phyloP scores from a whole-genome alignment of 352 stramenopile species.

The Globisporangium middletonii region DNA sequence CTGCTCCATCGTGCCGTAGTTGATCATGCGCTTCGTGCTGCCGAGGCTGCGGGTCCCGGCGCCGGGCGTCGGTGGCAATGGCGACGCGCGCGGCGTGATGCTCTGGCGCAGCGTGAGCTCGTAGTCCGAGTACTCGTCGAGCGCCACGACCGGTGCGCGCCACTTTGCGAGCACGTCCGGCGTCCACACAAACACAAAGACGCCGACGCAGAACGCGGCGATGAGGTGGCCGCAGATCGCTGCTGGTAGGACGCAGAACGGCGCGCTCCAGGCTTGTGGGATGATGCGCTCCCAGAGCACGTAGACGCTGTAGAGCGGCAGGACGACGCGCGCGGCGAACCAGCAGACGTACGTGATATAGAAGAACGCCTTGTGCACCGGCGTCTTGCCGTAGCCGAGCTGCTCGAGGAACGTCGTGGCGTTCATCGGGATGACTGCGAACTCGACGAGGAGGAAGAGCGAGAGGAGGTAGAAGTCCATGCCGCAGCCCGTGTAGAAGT shows the following conservation, averaged over 20 bases:
- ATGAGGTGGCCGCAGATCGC: conserved; percentile 79
- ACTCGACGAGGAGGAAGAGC: conserved; percentile 81
- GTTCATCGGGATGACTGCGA: conserved; percentile 79
- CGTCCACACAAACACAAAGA: conserved; percentile 82
- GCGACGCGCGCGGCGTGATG: conserved; percentile 62
- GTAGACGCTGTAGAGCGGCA: conserved; percentile 81
- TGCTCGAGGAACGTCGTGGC: conserved; percentile 76
- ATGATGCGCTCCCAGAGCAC: conserved; percentile 69
- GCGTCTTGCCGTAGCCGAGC: conserved; percentile 60
- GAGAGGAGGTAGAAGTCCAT: conserved; percentile 77
- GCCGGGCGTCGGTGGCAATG: conserved; percentile 24
- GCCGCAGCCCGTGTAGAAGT: conserved; percentile 61
- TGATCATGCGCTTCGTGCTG: conserved; percentile 12
- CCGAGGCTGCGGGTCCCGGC: conserved; percentile 10
- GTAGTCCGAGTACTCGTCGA: conserved; percentile 77
- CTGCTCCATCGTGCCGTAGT: conserved; percentile 30
- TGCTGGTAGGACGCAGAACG: conserved; percentile 59
- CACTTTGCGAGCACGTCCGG: conserved; percentile 76
- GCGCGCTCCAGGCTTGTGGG: conserved; percentile 27
- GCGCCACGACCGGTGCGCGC: conserved; percentile 48
- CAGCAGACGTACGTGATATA: conserved; percentile 73
- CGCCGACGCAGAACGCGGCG: conserved; percentile 68
- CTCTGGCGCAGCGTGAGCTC: conserved; percentile 72
- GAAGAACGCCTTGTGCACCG: conserved; percentile 54
- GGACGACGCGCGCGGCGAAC: conserved; percentile 64